Base-by-base conservation (phyloP, 371 early-diverging fungal genomes). In the Mucor piriformis region DNA sequence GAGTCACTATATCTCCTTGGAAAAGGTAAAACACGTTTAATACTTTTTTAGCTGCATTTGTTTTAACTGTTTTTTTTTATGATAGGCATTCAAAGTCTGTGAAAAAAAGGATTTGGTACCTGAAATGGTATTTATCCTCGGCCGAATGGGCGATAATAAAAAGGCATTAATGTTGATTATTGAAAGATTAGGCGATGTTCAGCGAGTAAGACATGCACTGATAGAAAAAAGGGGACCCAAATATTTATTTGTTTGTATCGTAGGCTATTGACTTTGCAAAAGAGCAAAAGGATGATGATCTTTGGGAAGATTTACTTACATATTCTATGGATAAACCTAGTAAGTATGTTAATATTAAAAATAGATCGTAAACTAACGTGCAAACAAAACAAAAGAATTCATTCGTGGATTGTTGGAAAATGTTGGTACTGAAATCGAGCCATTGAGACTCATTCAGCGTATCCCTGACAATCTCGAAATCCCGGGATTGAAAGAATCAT, bases 251-350 rank as follows among this genome's bases (percentile, higher is more conserved):
- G 24, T 40, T 21, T 20, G 46, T 32, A 11, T 13, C 21, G 11
- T 70, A 93, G 85, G 98, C 98, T 0, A 97, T 98, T 59, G 95
- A 95, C 50, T 98, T 96, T 82, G 95, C 95, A 0, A 93, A 94
- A 77, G 95, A 96, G 50, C 96, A 97, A 76, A 92, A 93, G 57
- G 97, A 98, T 72, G 88, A 89, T 24, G 93, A 90, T 16, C 77
- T 98, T 48, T 98, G 98, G 98, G 91, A 94, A 64, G 97, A 97
- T 69, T 67, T 98, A 37, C 73, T 97, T 20, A 87, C 75, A 21
- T 93, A 92, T 67, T 88, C 93, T 0, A 86, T 89, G 86, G 91
- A 94, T 62, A 92, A 95, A 59, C 95, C 94, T 42, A 70, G 92
- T 91, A 83, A 64, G 35, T 53, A 18, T 46, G n/a, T 27, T 27